Base-by-base conservation (phyloP, 108 stramenopile species). In the Nannochloropsis salina region DNA sequence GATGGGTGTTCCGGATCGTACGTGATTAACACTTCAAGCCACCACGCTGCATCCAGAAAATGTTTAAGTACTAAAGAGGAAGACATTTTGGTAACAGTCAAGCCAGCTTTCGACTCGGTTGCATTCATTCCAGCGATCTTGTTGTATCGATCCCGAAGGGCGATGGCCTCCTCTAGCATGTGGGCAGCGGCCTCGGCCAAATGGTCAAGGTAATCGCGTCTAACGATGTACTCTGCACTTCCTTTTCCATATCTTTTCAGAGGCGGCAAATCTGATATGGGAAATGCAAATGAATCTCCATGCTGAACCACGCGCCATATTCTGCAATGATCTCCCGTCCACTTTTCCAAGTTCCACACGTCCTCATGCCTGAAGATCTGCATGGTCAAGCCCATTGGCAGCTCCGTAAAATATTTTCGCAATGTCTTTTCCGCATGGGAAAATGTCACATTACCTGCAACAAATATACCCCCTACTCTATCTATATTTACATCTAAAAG, bases 331-430 rank as follows among this genome's bases (percentile, higher is more conserved):
- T n/a, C 20, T 8, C 0, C n/a, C 3, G n/a, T 15, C 61, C 61
- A 74, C n/a, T 74, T 3, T 74, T 74, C 3, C 61, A 74, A n/a
- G 15, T 15, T 74, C 61, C 61, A 74, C 61, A 74, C 61, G 61
- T 74, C 61, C n/a, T 74, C 61, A n/a, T n/a, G 61, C 61, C 61
- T 15, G n/a, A 74, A 74, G n/a, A 74, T 15, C 61, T 74, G 61
- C 61, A 74, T 74, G 61, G 4, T 74, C 61, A 74, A 74, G 61
- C 61, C 61, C 61, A 74, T 74, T 3, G 61, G 61, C 61, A 74
- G 61, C 61, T n/a, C n/a, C n/a, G 61, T 74, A 3, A 6, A 74
- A n/a, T 4, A 15, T n/a, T 15, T n/a, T 3, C 61, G 61, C 4
- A 74, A n/a, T n/a, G 1, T 15, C 61, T 6, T n/a, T n/a, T 74